Evolutionary conservation across 2,329 filamentous ascomycete species (phyloP).

Genomic region (Cladophialophora bantiana): DNA sequence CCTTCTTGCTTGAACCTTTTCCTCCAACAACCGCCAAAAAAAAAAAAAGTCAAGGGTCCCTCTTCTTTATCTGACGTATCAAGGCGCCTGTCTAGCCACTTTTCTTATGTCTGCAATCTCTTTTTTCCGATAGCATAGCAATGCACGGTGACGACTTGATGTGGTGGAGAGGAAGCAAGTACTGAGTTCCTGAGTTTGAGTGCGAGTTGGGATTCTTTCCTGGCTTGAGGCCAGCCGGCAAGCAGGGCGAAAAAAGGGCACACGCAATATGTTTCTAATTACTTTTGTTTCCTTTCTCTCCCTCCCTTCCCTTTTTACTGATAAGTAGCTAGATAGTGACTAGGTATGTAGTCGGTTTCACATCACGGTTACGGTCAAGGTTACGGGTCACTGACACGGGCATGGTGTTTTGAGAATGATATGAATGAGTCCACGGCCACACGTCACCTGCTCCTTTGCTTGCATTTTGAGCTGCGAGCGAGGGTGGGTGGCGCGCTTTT

Average conservation of each 20-base stretch:
- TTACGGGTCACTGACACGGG: too few species aligned
- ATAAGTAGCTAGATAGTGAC: too few species aligned
- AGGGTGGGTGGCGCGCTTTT: too few species aligned
- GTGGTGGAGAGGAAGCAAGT: not conserved
- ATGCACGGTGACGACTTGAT: constrained; percentile 8
- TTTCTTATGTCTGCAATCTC: constrained; percentile 1
- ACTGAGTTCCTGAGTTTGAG: constrained; percentile 1
- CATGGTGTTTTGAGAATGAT: too few species aligned
- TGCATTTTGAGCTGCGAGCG: too few species aligned
- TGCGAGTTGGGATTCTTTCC: not conserved
- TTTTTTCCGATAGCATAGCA: not conserved
- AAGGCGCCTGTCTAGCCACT: not conserved
- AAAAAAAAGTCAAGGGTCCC: not conserved
- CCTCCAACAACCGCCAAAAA: not conserved
- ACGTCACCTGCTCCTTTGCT: too few species aligned
- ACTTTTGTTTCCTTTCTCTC: not conserved
- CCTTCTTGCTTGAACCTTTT: not conserved
- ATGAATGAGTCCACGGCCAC: too few species aligned
- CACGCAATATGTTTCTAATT: not conserved
- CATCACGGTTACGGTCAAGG: too few species aligned
- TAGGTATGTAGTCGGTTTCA: too few species aligned
- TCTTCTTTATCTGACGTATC: not conserved
- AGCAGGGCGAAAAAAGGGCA: not conserved
- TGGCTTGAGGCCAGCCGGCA: not conserved
- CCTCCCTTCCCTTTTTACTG: too few species aligned